Evolutionary conservation across 2,329 filamentous ascomycete genomes (phyloP).

Genomic region (Xylaria arbuscula): DNA sequence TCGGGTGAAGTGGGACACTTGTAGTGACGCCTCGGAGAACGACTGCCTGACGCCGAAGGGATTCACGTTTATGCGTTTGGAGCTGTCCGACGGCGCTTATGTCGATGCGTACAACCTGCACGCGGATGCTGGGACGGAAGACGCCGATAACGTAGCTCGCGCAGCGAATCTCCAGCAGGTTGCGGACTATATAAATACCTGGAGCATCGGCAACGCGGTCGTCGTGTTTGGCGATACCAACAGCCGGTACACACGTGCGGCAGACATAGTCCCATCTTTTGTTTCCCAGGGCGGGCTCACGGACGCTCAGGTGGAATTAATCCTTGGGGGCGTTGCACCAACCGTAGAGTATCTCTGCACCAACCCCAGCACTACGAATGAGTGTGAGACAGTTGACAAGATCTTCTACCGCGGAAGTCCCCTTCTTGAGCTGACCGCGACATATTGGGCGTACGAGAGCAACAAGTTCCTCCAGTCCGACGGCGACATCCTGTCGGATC

Average conservation of each 20-base stretch:
- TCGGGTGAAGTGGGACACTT: conserved; percentile 69
- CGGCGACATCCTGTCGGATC: conserved; percentile 69
- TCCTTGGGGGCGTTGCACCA: conserved; percentile 60
- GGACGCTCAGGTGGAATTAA: conserved; percentile 70
- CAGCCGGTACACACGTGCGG: conserved; percentile 68
- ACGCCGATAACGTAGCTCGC: conserved; percentile 65
- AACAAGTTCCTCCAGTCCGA: conserved; percentile 66
- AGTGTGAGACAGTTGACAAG: conserved; percentile 76
- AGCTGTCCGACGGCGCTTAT: conserved; percentile 64
- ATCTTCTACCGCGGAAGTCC: conserved; percentile 67
- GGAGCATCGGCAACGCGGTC: conserved; percentile 70
- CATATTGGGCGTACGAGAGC: conserved; percentile 65
- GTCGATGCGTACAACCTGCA: conserved; percentile 75
- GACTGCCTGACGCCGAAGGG: conserved; percentile 78
- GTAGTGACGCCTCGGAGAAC: conserved; percentile 63
- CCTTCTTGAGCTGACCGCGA: conserved; percentile 60
- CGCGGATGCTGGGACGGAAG: conserved; percentile 69
- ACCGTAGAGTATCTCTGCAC: conserved; percentile 60
- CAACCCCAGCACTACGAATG: conserved; percentile 65
- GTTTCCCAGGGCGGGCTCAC: conserved; percentile 62
- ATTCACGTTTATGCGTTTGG: conserved; percentile 73
- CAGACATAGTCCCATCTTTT: conserved; percentile 64
- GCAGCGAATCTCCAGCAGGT: conserved; percentile 70
- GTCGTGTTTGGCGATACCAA: conserved; percentile 74
- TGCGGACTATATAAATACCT: conserved; percentile 64